Conservation (phyloP, 306 rosid genomes). For the Cucurbita maxima region DNA sequence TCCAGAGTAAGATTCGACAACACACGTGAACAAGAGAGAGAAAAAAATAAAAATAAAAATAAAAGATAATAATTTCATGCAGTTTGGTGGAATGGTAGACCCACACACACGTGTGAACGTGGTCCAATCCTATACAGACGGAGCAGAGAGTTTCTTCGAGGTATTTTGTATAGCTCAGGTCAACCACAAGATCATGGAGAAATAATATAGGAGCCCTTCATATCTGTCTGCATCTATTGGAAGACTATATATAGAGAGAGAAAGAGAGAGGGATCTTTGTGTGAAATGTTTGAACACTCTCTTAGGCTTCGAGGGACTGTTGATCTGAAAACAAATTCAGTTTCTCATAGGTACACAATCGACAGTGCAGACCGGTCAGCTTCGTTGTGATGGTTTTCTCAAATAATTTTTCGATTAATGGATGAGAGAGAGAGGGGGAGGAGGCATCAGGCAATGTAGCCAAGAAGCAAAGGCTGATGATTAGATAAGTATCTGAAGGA, state of each 20-base stretch:
- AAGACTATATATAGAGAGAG: background rate
- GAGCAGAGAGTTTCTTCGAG: conserved; percentile 38
- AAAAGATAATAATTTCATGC: background rate
- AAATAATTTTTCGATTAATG: conserved; percentile 12
- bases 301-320: background rate
- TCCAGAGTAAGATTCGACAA: background rate
- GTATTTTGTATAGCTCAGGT: conserved; percentile 34
- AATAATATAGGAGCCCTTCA: conserved; percentile 23
- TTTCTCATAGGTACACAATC: too few species aligned
- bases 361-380: too few species aligned
- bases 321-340: too few species aligned
- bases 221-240: background rate
- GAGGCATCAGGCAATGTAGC: too few species aligned
- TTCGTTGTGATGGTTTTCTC: background rate
- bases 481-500: conserved; percentile 3
- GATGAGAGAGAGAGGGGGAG: conserved; percentile 2
- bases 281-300: background rate
- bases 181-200: conserved; percentile 59
- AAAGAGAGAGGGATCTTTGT: background rate
- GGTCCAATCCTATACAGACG: conserved; percentile 30
- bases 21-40: background rate
- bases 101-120: conserved; percentile 67
- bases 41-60: background rate
- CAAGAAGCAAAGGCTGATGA: background rate
- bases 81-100: conserved; percentile 25